Percentiles rank a stretch among this genome's conserved stretches.
Conservation (phyloP, 345 rosid species). For the Abelmoschus esculentus region DNA sequence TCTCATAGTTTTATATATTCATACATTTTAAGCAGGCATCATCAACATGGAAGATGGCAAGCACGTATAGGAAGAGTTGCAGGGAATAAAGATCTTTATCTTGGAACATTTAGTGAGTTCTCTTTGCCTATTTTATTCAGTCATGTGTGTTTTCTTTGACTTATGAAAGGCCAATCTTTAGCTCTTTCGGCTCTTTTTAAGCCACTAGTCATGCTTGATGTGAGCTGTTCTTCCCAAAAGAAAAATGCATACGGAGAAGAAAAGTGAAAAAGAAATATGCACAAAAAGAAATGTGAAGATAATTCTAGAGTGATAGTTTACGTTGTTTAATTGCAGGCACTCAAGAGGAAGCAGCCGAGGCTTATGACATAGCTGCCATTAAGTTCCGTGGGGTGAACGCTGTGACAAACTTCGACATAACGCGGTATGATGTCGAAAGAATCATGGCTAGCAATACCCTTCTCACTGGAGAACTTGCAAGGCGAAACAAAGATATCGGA, state of each 20-base stretch:
- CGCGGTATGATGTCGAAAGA: constrained; percentile 72
- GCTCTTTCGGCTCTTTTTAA: not conserved
- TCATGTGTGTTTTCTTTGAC: constrained; percentile 10
- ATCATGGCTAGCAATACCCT: constrained; percentile 81
- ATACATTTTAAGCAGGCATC: constrained; percentile 25
- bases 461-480: constrained; percentile 68
- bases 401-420: constrained; percentile 86
- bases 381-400: constrained; percentile 89
- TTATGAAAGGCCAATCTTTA: not conserved
- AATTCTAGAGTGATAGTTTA: not conserved
- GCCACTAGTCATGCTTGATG: not conserved
- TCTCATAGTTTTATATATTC: not conserved
- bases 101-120: constrained; percentile 81
- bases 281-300: not conserved
- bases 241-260: not conserved
- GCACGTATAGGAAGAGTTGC: constrained; percentile 98
- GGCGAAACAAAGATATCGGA: constrained; percentile 44
- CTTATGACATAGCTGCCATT: constrained; percentile 88
- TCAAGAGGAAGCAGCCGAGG: constrained; percentile 98
- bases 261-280: not conserved
- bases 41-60: constrained; percentile 99
- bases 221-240: not conserved
- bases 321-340: constrained; percentile 45
- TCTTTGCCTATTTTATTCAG: not conserved
- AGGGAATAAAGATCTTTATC: constrained; percentile 96